A percentile compares a stretch with the other conserved stretches of the same genome.
Conservation (phyloP, 345 rosid species). For the Euclidium syriacum region DNA sequence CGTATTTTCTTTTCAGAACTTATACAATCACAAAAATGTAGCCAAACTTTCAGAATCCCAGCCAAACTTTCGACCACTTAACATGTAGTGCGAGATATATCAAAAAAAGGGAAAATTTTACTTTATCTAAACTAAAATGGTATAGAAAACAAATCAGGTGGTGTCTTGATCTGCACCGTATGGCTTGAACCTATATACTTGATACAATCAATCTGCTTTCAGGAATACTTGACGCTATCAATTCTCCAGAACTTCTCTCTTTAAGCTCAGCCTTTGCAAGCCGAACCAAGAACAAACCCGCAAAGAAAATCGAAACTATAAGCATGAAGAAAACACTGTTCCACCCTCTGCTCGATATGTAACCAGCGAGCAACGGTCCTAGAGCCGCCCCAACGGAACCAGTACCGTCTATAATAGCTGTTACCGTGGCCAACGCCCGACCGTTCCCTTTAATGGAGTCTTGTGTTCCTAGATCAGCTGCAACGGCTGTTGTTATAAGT, state of each 20-base stretch:
- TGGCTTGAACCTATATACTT: slow-evolving; percentile 5
- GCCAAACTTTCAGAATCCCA: no score
- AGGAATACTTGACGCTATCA: background rate
- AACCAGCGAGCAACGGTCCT: slow-evolving; percentile 87
- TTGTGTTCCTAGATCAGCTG: slow-evolving; percentile 96
- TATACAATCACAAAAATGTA: no score
- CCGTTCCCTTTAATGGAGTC: slow-evolving; percentile 63
- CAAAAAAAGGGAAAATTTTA: background rate
- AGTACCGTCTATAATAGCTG: slow-evolving; percentile 92
- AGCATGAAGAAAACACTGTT: slow-evolving; percentile 80
- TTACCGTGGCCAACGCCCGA: slow-evolving; percentile 83
- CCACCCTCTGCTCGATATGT: slow-evolving; percentile 79
- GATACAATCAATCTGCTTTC: slow-evolving; percentile 9
- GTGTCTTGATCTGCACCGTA: slow-evolving; percentile 22
- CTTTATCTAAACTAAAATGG: background rate
- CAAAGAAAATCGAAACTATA: slow-evolving; percentile 48
- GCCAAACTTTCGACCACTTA: background rate
- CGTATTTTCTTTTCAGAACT: no score
- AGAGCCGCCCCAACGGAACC: slow-evolving; percentile 93
- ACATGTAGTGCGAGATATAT: background rate
- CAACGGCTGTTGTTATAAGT: slow-evolving; percentile 89
- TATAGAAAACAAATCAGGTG: slow-evolving; percentile 2
- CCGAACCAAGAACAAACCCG: slow-evolving; percentile 52
- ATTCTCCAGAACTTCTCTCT: slow-evolving; percentile 7
- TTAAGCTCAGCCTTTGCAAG: slow-evolving; percentile 55